Percentiles rank a stretch among this genome's conserved stretches.
These are phyloP conservation scores for Grifola frondosa DNA, from an alignment of 1,284 basidiomycete genomes.

Conservation along the genomic window DNA sequence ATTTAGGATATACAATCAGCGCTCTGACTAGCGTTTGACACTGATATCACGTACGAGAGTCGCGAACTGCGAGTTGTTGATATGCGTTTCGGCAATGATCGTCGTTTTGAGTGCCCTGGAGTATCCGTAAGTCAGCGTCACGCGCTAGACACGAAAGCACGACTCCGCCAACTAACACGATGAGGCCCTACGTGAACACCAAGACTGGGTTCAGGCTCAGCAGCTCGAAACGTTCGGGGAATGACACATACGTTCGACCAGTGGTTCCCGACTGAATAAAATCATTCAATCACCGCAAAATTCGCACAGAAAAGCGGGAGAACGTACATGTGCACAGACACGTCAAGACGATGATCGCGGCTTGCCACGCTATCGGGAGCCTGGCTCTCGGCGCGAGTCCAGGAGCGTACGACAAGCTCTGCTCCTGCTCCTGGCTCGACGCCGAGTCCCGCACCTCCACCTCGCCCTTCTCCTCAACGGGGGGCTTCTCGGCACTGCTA, in stretches of 20 bases:
- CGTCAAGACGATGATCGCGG: slow-evolving; percentile 31
- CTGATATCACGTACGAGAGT: slow-evolving; percentile 36
- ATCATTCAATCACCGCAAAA: slow-evolving; percentile 5
- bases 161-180: slow-evolving; percentile 39
- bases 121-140: slow-evolving; percentile 1
- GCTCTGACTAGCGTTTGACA: no score
- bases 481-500: slow-evolving; percentile 18
- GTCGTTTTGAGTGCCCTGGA: slow-evolving; percentile 42
- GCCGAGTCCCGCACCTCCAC: slow-evolving; percentile 20
- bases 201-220: neutral
- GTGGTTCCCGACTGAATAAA: slow-evolving; percentile 41
- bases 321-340: slow-evolving; percentile 34
- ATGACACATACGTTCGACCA: slow-evolving; percentile 40
- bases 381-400: slow-evolving; percentile 14
- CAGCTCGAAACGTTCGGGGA: slow-evolving; percentile 6
- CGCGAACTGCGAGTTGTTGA: slow-evolving; percentile 48
- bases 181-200: slow-evolving; percentile 36
- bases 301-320: neutral
- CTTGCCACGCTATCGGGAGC: slow-evolving; percentile 30
- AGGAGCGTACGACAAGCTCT: slow-evolving; percentile 13
- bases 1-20: neutral
- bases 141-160: neutral
- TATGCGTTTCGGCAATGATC: slow-evolving; percentile 42
- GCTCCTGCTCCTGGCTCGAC: slow-evolving; percentile 9
- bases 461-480: slow-evolving; percentile 24